Conservation (phyloP, 208 protist species). For the Crithidia thermophila region DNA sequence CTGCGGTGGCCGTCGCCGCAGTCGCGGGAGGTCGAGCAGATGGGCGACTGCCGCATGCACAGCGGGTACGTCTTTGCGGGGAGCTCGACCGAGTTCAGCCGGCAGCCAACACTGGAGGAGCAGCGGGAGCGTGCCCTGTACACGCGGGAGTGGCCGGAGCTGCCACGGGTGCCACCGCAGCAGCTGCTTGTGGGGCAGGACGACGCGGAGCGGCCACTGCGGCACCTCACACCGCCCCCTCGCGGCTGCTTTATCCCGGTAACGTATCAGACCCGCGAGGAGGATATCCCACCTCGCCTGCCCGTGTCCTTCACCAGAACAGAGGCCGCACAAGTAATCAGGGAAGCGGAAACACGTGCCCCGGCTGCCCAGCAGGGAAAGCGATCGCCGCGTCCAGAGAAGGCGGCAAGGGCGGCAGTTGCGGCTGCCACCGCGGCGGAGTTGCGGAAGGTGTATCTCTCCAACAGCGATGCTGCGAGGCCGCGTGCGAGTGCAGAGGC, state of each 20-base stretch:
- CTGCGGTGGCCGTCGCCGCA: constrained; percentile 45
- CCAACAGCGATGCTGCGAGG: too few relatives aligned
- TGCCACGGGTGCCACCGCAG: constrained; percentile 3
- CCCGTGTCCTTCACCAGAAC: too few relatives aligned
- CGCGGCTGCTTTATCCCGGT: constrained; percentile 23
- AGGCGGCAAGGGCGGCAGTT: neutral
- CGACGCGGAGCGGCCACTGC: constrained; percentile 22
- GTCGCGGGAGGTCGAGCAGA: constrained; percentile 30
- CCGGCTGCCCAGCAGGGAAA: too few relatives aligned
- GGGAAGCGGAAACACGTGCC: too few relatives aligned
- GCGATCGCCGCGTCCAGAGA: neutral
- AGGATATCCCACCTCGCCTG: neutral
- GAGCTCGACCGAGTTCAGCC: neutral
- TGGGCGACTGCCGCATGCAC: constrained; percentile 49
- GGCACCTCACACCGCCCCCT: constrained; percentile 22
- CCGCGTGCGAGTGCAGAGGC: too few relatives aligned
- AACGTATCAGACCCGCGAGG: constrained; percentile 14
- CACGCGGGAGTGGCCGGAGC: constrained; percentile 21
- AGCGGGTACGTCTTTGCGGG: constrained; percentile 45
- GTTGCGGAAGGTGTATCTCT: too few relatives aligned
- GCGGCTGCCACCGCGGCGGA: constrained; percentile 1
- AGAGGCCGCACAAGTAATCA: too few relatives aligned
- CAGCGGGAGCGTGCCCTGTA: constrained; percentile 21
- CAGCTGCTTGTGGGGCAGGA: constrained; percentile 30
- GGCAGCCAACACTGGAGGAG: constrained; percentile 19